These are phyloP conservation scores for Stagonosporopsis cucurbitacearum DNA, from an alignment of 2,329 filamentous ascomycete species.

Conservation along the genomic window DNA sequence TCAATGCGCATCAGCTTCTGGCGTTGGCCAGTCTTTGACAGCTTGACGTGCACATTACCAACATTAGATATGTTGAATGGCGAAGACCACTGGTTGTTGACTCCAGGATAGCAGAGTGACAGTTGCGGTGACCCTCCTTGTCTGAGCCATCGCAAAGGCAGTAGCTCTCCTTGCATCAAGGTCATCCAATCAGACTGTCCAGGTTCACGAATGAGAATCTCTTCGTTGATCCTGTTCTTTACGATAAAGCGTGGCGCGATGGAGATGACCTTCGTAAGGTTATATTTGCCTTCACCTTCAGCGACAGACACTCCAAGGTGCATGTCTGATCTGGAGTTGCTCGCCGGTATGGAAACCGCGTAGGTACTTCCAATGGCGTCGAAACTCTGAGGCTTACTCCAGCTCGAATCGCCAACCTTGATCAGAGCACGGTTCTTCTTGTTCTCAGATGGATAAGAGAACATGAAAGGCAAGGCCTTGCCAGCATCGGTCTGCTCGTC, in stretches of 20 bases:
- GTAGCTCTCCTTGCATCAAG: constrained; percentile 76
- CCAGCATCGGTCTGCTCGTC: constrained; percentile 64
- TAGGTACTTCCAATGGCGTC: constrained; percentile 94
- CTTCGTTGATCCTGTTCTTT: constrained; percentile 89
- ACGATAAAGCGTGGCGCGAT: constrained; percentile 91
- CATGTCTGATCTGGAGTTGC: constrained; percentile 76
- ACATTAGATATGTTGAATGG: constrained; percentile 97
- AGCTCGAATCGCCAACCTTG: constrained; percentile 86
- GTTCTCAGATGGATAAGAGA: constrained; percentile 88
- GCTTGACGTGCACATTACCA: constrained; percentile 89
- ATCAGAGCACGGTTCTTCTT: constrained; percentile 88
- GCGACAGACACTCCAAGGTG: constrained; percentile 88
- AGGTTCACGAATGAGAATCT: constrained; percentile 87
- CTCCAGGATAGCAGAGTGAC: constrained; percentile 88
- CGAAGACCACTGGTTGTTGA: constrained; percentile 97
- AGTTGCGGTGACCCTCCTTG: constrained; percentile 85
- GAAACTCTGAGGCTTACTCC: constrained; percentile 98
- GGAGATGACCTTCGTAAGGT: constrained; percentile 93
- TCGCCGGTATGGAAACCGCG: constrained; percentile 82
- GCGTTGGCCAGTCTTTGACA: constrained; percentile 86
- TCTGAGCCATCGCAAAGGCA: constrained; percentile 89
- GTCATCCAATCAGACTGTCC: constrained; percentile 86
- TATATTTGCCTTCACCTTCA: constrained; percentile 96
- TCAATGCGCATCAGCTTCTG: constrained; percentile 89
- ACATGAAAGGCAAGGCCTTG: constrained; percentile 93